Evolutionary conservation across 495 filamentous ascomycete genomes (phyloP).

Genomic region (Cryomyces antarcticus): DNA sequence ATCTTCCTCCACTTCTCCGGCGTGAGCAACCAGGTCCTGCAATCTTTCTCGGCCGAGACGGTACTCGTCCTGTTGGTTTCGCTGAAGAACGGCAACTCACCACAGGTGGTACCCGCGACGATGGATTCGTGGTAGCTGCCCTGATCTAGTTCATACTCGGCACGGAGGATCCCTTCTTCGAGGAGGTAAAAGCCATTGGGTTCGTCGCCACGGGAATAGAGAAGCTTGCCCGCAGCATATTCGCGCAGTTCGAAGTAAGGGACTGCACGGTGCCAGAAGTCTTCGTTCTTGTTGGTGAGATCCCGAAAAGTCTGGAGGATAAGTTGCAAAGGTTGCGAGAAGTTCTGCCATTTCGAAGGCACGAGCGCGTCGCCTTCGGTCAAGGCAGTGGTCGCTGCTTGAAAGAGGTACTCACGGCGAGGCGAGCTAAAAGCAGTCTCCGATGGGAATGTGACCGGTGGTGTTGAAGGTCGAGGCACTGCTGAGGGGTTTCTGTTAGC

Average conservation of each 20-base stretch:
- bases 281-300: conserved; percentile 63
- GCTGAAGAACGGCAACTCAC: conserved; percentile 88
- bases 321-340: conserved; percentile 74
- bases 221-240: conserved; percentile 42
- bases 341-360: conserved; percentile 50
- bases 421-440: conserved; percentile 53
- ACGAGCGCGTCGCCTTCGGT: conserved; percentile 25
- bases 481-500: background rate
- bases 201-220: conserved; percentile 39
- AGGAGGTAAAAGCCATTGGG: conserved; percentile 72
- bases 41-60: conserved; percentile 60
- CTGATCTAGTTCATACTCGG: conserved; percentile 77
- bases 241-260: conserved; percentile 49
- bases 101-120: conserved; percentile 84
- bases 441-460: conserved; percentile 10
- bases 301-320: conserved; percentile 85
- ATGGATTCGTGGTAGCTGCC: conserved; percentile 79
- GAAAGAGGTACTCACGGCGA: conserved; percentile 52
- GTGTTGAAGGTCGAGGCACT: conserved; percentile 3
- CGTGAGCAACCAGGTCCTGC: conserved; percentile 64
- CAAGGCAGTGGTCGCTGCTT: conserved; percentile 55
- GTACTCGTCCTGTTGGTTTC: conserved; percentile 74
- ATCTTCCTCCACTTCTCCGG: conserved; percentile 46
- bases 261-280: conserved; percentile 75
- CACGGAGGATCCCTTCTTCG: conserved; percentile 70